Base-by-base conservation (phyloP, 441 rosid species). In the Pelargonium citronellum region DNA sequence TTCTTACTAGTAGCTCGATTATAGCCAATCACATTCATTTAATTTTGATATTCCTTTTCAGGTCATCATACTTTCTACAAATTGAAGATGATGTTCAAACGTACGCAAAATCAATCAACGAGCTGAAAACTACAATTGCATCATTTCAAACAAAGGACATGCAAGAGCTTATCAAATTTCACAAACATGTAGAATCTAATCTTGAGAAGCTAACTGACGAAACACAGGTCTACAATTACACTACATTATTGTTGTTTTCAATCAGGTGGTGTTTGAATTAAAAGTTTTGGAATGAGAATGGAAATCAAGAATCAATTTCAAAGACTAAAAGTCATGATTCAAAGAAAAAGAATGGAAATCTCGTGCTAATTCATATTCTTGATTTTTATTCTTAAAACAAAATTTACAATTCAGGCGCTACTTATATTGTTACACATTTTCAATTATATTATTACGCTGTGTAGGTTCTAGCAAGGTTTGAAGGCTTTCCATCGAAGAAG, bases 401-500 rank as follows among this genome's bases (percentile, higher is more conserved):
- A 24, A 24, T 24, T 24, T 24, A 22, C 1, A 22, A 22, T 22
- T 22, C 24, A 22, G 1, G 1, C 24, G 24, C 24, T 22, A 22
- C 24, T 22, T 22, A 6, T 34, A 20, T 0, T 12, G 19, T 12
- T 51, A 37, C 12, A 12, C 51, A 17, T 24, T 22, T 44, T 11
- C 43, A 61, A 37, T n/a, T 5, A 7, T 4, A 15, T n/a, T 44
- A 8, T 44, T 1, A 13, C 12, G 39, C 7, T 7, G 2, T 34
- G 13, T 69, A 68, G 69, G 77, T 69, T 20, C 27, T 74, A 11
- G 69, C 72, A 10, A 63, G 66, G 57, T 68, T 74, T 51, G 69
- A 74, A 64, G 72, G 65, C 46, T 74, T 74, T 20, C 72, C 77
- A 16, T 47, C 58, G 6, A 74, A 74, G 72, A 69, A 74, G 64